phyloP scores from a whole-genome alignment of 148 eudicot genomes.

The Talinum fruticosum region DNA sequence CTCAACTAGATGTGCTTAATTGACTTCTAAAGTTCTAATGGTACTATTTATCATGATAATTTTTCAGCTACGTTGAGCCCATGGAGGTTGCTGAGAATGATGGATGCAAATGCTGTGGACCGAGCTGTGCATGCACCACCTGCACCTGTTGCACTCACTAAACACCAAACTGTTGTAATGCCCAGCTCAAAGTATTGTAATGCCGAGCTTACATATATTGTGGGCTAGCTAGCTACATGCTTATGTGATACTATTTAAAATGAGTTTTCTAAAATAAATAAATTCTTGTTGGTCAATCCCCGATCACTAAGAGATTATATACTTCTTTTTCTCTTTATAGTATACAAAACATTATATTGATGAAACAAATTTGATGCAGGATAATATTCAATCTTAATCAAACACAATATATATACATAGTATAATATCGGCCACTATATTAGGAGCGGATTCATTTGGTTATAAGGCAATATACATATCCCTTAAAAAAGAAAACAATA shows the following conservation, averaged over 20 bases:
- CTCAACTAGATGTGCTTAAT: too few species aligned
- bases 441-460: too few species aligned
- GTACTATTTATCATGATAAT: neutral
- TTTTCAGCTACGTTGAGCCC: neutral
- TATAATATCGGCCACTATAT: too few species aligned
- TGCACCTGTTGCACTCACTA: constrained; percentile 6
- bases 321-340: too few species aligned
- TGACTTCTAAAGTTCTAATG: neutral
- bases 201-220: neutral
- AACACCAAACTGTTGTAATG: neutral
- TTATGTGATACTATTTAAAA: neutral
- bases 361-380: too few species aligned
- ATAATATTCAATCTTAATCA: too few species aligned
- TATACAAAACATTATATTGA: too few species aligned
- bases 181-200: too few species aligned
- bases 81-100: neutral
- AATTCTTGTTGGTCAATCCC: neutral
- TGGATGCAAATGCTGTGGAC: constrained; percentile 8
- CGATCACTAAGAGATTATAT: too few species aligned
- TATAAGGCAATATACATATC: too few species aligned
- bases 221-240: neutral
- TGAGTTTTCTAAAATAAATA: neutral
- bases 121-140: constrained; percentile 3
- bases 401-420: too few species aligned
- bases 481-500: too few species aligned